Base-by-base conservation (phyloP, 2,329 filamentous ascomycete genomes). In the Plenodomus tracheiphilus region DNA sequence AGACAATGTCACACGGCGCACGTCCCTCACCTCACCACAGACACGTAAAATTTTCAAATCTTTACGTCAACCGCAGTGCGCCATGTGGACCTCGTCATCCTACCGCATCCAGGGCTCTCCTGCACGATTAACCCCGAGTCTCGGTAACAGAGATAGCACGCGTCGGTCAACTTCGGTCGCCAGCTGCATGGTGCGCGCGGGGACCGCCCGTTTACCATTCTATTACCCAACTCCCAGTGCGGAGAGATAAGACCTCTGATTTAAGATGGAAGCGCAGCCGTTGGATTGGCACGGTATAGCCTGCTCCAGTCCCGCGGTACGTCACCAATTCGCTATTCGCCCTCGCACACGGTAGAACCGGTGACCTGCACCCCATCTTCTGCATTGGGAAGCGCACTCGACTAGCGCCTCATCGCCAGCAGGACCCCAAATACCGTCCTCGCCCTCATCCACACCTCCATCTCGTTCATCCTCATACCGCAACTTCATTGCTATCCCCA, bases 11-110 rank as follows among this genome's bases (percentile, higher is more conserved):
- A 55, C 47, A 16, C 34, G 34, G 41, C 42, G 59, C 59, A 64
- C 59, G 61, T 59, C 54, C 61, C 61, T 41, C 30, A 37, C 21
- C 9, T 57, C 45, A 51, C 40, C 39, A 48, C 46, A 42, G 48
- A 47, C 45, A 58, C 53, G 58, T 60, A 62, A 67, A 66, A 65
- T 58, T 64, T 65, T 59, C 53, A 41, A 51, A 40, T 16, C 51
- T 58, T 65, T 67, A 65, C 61, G 63, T 66, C 58, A 66, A 64
- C 48, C 43, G 43, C 48, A 22, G 38, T 45, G 43, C 56, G 48
- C 65, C 48, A 67, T 61, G 65, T 69, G 65, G 65, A 62, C 44
- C 61, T 51, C 52, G 20, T 53, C 46, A 50, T 56, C 41, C 46
- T 25, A 51, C 46, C 48, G 48, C 25, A 42, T 44, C 38, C 38